Evolutionary conservation across 169 alveolate genomes (phyloP), one percentile per base, ranked within the genome.

Genomic region (Condylostoma magnum): DNA sequence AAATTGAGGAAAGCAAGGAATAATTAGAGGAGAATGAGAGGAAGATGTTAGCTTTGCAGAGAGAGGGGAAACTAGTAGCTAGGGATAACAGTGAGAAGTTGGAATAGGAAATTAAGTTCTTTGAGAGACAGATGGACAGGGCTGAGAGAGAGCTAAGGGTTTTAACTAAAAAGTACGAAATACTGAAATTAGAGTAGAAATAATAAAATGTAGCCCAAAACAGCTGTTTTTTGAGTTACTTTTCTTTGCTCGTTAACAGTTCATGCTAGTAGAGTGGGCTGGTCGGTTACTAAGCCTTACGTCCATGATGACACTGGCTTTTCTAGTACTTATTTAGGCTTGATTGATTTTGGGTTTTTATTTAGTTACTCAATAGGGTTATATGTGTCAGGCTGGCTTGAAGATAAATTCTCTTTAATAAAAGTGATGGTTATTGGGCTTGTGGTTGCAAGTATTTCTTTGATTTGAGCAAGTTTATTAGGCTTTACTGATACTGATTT

Each of bases 271-370:
- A 3, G 38, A 3, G 73, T 43, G 46, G 34, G 50, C 56, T 82
- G 89, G 89, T 76, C 85, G 0, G 36, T 82, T 43, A 38, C 69
- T 33, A 71, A 71, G 57, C 71, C 71, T 31, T 37, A 68, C 34
- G 47, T 82, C 6, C 30, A 65, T 36, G 31, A 48, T 33, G 70
- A 70, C 28, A 51, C 54, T 18, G 65, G 57, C 15, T 60, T 77
- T 18, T 20, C 73, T 15, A 36, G 69, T 1, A 41, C 51, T 1
- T 27, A 44, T 25, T 31, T 82, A 0, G 89, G 89, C 8, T 66
- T 58, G 1, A 63, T 82, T 28, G 89, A 82, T 50, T 58, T 67
- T 34, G 47, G 70, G 3, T 77, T 77, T 38, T 38, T 82, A 6
- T 34, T 70, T 4, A 44, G 50, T 50, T 82, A 82, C 28, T 55